Evolutionary conservation across 371 early-diverging fungal species (phyloP).

Genomic region (Haplosporangium sp.): DNA sequence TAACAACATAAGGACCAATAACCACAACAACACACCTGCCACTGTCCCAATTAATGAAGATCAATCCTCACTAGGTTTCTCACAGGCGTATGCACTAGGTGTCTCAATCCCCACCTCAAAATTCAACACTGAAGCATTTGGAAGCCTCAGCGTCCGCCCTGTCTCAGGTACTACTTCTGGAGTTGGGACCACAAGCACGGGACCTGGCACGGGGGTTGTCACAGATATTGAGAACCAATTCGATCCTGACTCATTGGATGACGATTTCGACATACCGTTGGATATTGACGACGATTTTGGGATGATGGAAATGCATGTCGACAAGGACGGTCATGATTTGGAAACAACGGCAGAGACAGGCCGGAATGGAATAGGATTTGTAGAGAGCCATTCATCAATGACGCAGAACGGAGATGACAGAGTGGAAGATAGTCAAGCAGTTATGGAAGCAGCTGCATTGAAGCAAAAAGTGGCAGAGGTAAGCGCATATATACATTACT

Average conservation of each 20-base stretch:
- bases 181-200: not conserved
- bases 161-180: constrained; percentile 3
- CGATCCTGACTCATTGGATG: constrained; percentile 15
- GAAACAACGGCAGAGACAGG: not conserved
- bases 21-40: not conserved
- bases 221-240: not conserved
- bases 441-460: constrained; percentile 8
- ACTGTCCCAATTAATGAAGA: not conserved
- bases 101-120: constrained; percentile 34
- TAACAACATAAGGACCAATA: not conserved
- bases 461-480: constrained; percentile 30
- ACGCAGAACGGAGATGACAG: not conserved
- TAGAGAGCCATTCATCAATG: not conserved
- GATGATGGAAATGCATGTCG: constrained; percentile 4
- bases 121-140: constrained; percentile 47
- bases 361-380: not conserved
- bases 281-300: constrained; percentile 36
- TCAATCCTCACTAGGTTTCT: constrained; percentile 12
- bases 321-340: not conserved
- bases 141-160: constrained; percentile 24
- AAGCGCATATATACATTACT: no score
- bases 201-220: not conserved
- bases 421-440: constrained; percentile 1
- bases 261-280: constrained; percentile 20
- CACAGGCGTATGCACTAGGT: constrained; percentile 23